phyloP scores from a whole-genome alignment of 108 stramenopile species.

The Schizochytrium sp. region DNA sequence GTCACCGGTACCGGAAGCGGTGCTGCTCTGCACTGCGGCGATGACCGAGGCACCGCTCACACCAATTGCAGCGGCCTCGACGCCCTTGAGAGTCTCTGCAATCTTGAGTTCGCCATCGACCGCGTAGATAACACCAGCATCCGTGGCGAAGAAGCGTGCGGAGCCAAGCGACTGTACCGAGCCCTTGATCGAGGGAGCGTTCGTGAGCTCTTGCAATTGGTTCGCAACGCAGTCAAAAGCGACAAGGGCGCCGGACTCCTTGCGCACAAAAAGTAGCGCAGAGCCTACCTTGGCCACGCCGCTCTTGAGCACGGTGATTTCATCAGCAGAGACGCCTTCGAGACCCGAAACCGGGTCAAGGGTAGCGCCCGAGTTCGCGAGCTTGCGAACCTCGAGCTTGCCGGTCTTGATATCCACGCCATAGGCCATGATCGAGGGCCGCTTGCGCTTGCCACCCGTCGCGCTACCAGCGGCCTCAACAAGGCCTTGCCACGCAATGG shows the following conservation, averaged over 20 bases:
- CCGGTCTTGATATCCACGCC: neutral
- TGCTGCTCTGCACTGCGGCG: neutral
- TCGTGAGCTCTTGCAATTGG: neutral
- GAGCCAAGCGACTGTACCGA: too few species aligned
- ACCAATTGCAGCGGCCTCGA: neutral
- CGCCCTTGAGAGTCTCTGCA: neutral
- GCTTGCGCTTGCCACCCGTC: neutral
- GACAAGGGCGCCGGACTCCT: neutral
- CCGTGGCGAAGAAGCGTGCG: too few species aligned
- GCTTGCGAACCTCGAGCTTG: neutral
- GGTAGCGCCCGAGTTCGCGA: neutral
- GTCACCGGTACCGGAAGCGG: neutral
- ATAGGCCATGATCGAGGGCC: neutral
- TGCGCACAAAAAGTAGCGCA: neutral
- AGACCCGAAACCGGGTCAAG: neutral
- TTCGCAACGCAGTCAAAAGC: neutral
- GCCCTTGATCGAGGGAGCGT: too few species aligned
- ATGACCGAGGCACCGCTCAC: neutral
- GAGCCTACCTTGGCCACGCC: neutral
- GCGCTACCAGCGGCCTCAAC: neutral
- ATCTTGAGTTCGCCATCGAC: too few species aligned
- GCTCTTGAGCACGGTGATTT: neutral
- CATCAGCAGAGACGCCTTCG: neutral
- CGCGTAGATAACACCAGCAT: too few species aligned
- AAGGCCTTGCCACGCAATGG: neutral